Conservation (phyloP, 257 asterid genomes). For the Gentiana straminea region DNA sequence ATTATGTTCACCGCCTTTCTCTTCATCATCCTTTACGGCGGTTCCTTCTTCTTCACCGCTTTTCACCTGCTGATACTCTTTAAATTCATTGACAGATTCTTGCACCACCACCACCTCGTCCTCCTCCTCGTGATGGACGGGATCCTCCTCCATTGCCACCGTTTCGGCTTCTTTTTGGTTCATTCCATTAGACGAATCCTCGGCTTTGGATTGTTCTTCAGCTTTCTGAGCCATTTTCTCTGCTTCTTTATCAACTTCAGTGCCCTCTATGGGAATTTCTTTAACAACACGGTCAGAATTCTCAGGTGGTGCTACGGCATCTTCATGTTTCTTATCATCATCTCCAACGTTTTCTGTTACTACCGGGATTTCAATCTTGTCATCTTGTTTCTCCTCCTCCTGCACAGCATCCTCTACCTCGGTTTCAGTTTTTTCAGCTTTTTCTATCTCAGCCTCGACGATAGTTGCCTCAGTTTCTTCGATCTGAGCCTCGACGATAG, state of each 20-base stretch:
- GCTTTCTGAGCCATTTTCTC: slow-evolving; percentile 9
- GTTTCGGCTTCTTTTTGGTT: slow-evolving; percentile 7
- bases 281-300: slow-evolving; percentile 10
- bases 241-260: slow-evolving; percentile 8
- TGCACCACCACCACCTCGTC: slow-evolving; percentile 8
- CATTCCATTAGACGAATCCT: slow-evolving; percentile 5
- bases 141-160: slow-evolving; percentile 4
- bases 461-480: slow-evolving; percentile 3
- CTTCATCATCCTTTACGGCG: slow-evolving; percentile 7
- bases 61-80: slow-evolving; percentile 8
- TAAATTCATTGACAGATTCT: slow-evolving; percentile 8
- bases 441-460: slow-evolving; percentile 6
- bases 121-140: slow-evolving; percentile 1
- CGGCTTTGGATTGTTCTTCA: slow-evolving; percentile 9
- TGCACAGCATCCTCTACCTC: slow-evolving; percentile 10
- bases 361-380: slow-evolving; percentile 5
- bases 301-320: not conserved
- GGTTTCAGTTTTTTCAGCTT: slow-evolving; percentile 12
- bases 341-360: slow-evolving; percentile 5
- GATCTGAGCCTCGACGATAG: slow-evolving; percentile 3
- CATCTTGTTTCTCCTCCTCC: slow-evolving; percentile 12
- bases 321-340: slow-evolving; percentile 7
- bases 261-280: slow-evolving; percentile 11
- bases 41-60: slow-evolving; percentile 1
- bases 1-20: not conserved